phyloP scores from a whole-genome alignment of 2,329 filamentous ascomycete species.

The Colletotrichum trifolii region DNA sequence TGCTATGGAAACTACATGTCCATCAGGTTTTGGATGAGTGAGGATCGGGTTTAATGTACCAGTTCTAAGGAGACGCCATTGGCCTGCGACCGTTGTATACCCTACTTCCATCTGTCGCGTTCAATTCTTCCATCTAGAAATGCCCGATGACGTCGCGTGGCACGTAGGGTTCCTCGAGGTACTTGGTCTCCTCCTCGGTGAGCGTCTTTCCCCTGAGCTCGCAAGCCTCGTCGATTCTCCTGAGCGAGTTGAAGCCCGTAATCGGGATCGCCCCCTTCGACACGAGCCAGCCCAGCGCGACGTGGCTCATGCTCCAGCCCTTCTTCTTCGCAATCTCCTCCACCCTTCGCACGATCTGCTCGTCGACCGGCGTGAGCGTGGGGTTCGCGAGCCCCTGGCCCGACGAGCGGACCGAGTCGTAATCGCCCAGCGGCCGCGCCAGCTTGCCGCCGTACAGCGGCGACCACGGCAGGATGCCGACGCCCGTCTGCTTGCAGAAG shows the following conservation, averaged over 20 bases:
- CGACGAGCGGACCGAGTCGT: slow-evolving; percentile 11
- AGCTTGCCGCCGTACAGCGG: slow-evolving; percentile 29
- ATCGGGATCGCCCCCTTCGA: slow-evolving; percentile 30
- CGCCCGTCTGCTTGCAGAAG: slow-evolving; percentile 54
- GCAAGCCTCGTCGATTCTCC: slow-evolving; percentile 31
- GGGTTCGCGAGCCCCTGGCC: not conserved
- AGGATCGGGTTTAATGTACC: too few species aligned
- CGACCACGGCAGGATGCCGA: slow-evolving; percentile 44
- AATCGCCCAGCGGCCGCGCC: slow-evolving; percentile 7
- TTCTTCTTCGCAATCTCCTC: slow-evolving; percentile 33
- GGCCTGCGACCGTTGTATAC: not conserved
- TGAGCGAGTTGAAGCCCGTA: slow-evolving; percentile 30
- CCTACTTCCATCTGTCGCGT: not conserved
- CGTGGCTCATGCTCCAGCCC: slow-evolving; percentile 32
- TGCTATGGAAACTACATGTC: too few species aligned
- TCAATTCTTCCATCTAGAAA: slow-evolving; percentile 29
- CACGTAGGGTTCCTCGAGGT: slow-evolving; percentile 32
- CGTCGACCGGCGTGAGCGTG: slow-evolving; percentile 11
- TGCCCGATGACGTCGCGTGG: slow-evolving; percentile 40
- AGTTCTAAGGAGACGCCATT: too few species aligned
- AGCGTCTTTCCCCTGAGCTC: slow-evolving; percentile 26
- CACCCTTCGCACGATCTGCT: slow-evolving; percentile 28
- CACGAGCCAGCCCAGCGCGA: slow-evolving; percentile 30
- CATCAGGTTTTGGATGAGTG: too few species aligned
- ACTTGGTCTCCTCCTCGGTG: slow-evolving; percentile 25